A percentile compares a stretch with the other conserved stretches of the same genome.
Conservation (phyloP, 2,329 filamentous ascomycete genomes). For the Chaetomium strumarium region DNA sequence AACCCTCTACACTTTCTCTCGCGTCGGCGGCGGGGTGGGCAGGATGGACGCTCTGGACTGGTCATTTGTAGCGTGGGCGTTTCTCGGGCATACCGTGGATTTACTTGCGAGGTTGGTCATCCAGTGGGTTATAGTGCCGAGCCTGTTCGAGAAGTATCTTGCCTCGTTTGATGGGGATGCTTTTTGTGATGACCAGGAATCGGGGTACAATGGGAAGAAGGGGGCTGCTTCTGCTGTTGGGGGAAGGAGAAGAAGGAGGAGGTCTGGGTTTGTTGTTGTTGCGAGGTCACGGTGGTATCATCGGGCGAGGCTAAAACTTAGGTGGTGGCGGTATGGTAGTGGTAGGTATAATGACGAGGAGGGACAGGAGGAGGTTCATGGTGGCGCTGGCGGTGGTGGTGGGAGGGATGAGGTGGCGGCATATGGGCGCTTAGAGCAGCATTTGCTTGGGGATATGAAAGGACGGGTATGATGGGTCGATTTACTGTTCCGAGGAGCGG, state of each 20-base stretch:
- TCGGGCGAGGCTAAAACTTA: background rate
- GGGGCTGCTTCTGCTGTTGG: background rate
- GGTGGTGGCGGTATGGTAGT: background rate
- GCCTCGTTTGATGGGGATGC: slow-evolving; percentile 14
- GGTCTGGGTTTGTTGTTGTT: too few relatives aligned
- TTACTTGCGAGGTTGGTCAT: slow-evolving; percentile 13
- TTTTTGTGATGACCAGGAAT: background rate
- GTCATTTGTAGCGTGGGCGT: slow-evolving; percentile 19
- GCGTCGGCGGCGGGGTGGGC: background rate
- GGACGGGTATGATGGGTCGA: background rate
- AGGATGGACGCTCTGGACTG: slow-evolving; percentile 14
- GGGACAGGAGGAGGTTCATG: background rate
- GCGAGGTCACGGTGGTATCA: background rate
- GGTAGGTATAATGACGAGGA: background rate
- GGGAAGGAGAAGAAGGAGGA: too few relatives aligned
- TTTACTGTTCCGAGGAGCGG: background rate
- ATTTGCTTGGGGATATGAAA: slow-evolving; percentile 17
- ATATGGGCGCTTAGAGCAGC: slow-evolving; percentile 11
- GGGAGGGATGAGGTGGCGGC: background rate
- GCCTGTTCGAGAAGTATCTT: slow-evolving; percentile 18
- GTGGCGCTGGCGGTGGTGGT: too few relatives aligned
- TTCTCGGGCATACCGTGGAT: slow-evolving; percentile 16
- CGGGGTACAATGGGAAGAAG: background rate
- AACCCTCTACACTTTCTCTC: slow-evolving; percentile 10
- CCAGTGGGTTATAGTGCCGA: slow-evolving; percentile 11